Evolutionary conservation across 1,284 basidiomycete genomes (phyloP).

Genomic region (Ganoderma boninense): DNA sequence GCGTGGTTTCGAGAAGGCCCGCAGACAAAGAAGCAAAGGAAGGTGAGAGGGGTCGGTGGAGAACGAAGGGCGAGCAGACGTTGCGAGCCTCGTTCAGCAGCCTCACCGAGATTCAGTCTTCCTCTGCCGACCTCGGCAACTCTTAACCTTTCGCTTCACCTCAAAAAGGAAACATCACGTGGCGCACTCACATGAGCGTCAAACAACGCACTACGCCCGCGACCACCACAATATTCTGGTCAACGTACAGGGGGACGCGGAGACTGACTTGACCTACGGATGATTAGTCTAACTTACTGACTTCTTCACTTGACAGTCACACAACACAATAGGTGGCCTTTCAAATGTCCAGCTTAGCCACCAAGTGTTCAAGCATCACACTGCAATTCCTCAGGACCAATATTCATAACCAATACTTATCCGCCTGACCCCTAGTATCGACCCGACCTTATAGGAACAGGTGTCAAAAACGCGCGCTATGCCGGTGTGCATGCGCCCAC

Average conservation of each 20-base stretch:
- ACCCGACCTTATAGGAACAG: not conserved
- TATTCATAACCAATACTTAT: not conserved
- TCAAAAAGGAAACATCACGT: not conserved
- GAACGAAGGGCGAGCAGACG: not conserved
- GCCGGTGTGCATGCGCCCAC: not conserved
- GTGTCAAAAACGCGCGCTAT: not conserved
- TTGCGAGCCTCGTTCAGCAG: not conserved
- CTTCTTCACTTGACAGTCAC: too few species aligned
- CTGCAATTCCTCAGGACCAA: not conserved
- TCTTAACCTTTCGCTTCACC: not conserved
- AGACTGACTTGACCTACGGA: too few species aligned
- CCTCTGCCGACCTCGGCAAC: not conserved
- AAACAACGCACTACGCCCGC: not conserved
- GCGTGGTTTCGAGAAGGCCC: not conserved
- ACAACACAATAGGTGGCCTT: too few species aligned
- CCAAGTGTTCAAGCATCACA: not conserved
- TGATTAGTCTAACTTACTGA: too few species aligned
- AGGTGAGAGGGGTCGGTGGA: not conserved
- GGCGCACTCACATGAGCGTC: constrained; percentile 3
- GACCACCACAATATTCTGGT: too few species aligned
- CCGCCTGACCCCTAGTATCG: too few species aligned
- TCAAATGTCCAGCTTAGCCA: too few species aligned
- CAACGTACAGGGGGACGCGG: too few species aligned
- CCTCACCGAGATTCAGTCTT: too few species aligned
- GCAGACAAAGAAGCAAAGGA: not conserved